A percentile compares a stretch with the other conserved stretches of the same genome.
phyloP scores from a whole-genome alignment of 2,329 filamentous ascomycete species.

The Botrytis pseudocinerea region DNA sequence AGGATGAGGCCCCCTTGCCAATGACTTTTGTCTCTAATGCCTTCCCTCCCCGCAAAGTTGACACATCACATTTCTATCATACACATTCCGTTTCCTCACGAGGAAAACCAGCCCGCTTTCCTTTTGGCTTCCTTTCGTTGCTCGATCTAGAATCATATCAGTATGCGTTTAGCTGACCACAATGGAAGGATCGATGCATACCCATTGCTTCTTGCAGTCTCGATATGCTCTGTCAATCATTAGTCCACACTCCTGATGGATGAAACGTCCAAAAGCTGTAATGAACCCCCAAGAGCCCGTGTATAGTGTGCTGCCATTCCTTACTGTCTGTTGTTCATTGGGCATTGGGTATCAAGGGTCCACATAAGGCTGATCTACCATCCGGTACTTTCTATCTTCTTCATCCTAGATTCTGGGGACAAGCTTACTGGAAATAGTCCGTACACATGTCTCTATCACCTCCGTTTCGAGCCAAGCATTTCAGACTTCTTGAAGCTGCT shows the following conservation, averaged over 20 bases:
- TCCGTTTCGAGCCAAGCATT: slow-evolving; percentile 83
- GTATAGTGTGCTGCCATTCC: neutral
- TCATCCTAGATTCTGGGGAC: slow-evolving; percentile 7
- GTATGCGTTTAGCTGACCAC: neutral
- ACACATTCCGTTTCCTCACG: slow-evolving; percentile 7
- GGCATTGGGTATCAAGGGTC: slow-evolving; percentile 4
- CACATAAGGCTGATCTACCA: slow-evolving; percentile 5
- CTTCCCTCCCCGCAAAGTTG: neutral
- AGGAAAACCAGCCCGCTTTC: slow-evolving; percentile 40
- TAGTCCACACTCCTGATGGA: neutral
- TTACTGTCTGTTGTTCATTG: neutral
- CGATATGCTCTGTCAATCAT: slow-evolving; percentile 72
- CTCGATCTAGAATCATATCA: slow-evolving; percentile 42
- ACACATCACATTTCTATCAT: slow-evolving; percentile 4
- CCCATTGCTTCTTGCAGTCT: slow-evolving; percentile 94
- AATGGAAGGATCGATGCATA: slow-evolving; percentile 48
- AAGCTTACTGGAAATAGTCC: slow-evolving; percentile 88
- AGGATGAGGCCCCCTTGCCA: neutral
- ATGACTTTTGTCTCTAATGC: neutral
- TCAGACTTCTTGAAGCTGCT: slow-evolving; percentile 79
- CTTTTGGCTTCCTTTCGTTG: slow-evolving; percentile 50
- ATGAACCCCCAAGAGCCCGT: neutral
- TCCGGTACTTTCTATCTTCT: neutral
- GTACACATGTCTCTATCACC: slow-evolving; percentile 86
- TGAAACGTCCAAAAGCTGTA: neutral